Evolutionary conservation across 305 asterid species (phyloP).

Genomic region (Solanum hybrid): DNA sequence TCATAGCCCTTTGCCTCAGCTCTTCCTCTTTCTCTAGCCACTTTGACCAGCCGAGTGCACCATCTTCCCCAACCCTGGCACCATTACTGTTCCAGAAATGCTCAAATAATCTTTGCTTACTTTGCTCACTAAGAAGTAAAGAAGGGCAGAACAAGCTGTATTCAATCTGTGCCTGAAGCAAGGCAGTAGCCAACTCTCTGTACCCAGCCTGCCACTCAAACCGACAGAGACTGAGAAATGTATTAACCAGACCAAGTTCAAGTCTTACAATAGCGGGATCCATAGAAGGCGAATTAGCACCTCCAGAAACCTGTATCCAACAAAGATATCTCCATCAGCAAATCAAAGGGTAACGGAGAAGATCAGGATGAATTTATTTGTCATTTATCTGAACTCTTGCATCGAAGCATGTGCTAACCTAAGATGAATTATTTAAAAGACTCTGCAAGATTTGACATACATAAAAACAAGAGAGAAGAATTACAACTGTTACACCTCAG

Average conservation of each 20-base stretch:
- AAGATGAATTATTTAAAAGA: neutral
- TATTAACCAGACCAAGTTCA: conserved; percentile 79
- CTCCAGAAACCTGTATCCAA: conserved; percentile 49
- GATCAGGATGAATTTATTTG: neutral
- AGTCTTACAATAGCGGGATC: conserved; percentile 48
- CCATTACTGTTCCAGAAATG: conserved; percentile 90
- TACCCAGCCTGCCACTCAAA: conserved; percentile 97
- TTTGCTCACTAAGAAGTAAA: conserved; percentile 74
- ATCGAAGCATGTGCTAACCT: neutral
- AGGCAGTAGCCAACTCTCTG: conserved; percentile 92
- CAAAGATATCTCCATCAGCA: conserved; percentile 6
- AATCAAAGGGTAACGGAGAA: neutral
- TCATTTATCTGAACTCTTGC: neutral
- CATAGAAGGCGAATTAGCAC: conserved; percentile 28
- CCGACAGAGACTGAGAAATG: conserved; percentile 72
- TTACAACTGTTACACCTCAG: neutral
- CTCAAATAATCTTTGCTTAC: conserved; percentile 77
- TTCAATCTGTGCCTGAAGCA: conserved; percentile 88
- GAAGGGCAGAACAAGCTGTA: conserved; percentile 76
- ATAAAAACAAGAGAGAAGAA: neutral
- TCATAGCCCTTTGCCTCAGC: conserved; percentile 56
- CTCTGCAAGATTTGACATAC: neutral
- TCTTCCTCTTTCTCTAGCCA: conserved; percentile 97
- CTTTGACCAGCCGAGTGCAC: conserved; percentile 89
- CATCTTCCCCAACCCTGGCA: conserved; percentile 95